A percentile compares a stretch with the other conserved stretches of the same genome.
These are phyloP conservation scores for Sonneratia caseolaris DNA, from an alignment of 345 rosid species.

Conservation along the genomic window DNA sequence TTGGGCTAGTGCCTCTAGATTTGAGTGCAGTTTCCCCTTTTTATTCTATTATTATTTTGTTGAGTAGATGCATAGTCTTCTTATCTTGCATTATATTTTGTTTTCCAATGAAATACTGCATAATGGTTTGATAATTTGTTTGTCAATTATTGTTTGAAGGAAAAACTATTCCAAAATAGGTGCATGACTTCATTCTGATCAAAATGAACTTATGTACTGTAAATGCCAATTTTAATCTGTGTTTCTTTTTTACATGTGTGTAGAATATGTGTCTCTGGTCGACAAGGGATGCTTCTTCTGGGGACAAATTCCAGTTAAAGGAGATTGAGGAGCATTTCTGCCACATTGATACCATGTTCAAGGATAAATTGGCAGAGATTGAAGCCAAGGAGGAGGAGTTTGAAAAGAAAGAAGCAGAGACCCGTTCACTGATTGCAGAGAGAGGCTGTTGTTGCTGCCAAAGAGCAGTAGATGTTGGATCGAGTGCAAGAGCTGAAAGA, in stretches of 20 bases:
- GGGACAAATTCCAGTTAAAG: conserved; percentile 28
- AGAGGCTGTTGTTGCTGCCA: conserved; percentile 36
- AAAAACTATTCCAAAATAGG: not conserved
- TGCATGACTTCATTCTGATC: too few relatives aligned
- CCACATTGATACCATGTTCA: conserved; percentile 27
- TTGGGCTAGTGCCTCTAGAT: too few relatives aligned
- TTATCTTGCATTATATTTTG: not conserved
- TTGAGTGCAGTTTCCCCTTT: too few relatives aligned
- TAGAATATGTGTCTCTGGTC: conserved; percentile 15
- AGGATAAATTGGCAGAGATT: conserved; percentile 30
- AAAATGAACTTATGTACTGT: too few relatives aligned
- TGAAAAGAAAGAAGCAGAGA: conserved; percentile 28
- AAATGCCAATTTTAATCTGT: too few relatives aligned
- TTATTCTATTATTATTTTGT: too few relatives aligned
- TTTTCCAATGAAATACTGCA: not conserved
- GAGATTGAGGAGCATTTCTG: conserved; percentile 43
- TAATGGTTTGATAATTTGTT: not conserved
- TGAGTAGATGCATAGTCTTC: too few relatives aligned
- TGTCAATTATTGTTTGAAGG: not conserved
- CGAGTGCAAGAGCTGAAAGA: conserved; percentile 53
- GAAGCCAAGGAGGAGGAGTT: conserved; percentile 43
- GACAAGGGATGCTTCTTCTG: conserved; percentile 16
- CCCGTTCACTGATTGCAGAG: conserved; percentile 24
- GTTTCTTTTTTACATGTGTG: not conserved
- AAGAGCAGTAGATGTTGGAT: conserved; percentile 47